Base-by-base conservation (phyloP, 345 rosid species). In the Rhodamnia rubescens region DNA sequence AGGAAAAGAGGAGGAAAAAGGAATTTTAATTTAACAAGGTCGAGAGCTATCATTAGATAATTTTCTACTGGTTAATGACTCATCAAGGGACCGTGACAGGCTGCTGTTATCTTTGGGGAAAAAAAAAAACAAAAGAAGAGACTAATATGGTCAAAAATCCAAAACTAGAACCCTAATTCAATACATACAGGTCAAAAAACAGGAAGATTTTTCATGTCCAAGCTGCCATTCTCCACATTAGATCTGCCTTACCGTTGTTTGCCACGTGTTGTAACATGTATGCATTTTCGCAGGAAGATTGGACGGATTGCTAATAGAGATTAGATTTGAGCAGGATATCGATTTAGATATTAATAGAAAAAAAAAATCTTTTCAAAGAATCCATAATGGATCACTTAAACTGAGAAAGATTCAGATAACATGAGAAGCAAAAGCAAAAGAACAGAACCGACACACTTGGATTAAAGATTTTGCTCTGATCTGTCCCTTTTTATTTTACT, bases 21-120 rank as follows among this genome's bases (percentile, higher is more conserved):
- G n/a, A n/a, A 8, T 27, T 15, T 15, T 56, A 40, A 64, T 1
- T 15, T 56, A 50, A 55, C 0, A 21, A 44, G 42, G 55, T 27
- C 32, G 24, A 29, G 40, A 21, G 80, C 47, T 36, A 53, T 85
- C 84, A 81, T 83, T 87, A 89, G 53, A 61, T 85, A 85, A 81
- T 87, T 87, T 89, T 86, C 87, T 82, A 91, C 85, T 91, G 88
- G 91, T 75, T 84, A 53, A 80, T 91, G 92, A 89, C 89, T 90
- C 92, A 88, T 84, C 88, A 51, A 50, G 49, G 5, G 5, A 59
- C 40, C 9, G 42, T 47, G 83, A 84, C 21, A 1, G 4, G 4
- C 29, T 59, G 18, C 5, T 0, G 0, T 64, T 50, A 8, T 0
- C 24, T 22, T 83, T 40, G 36, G 26, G 20, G 3, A 16, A 51